Evolutionary conservation across 306 rosid species (phyloP).

Genomic region (Malus fusca): DNA sequence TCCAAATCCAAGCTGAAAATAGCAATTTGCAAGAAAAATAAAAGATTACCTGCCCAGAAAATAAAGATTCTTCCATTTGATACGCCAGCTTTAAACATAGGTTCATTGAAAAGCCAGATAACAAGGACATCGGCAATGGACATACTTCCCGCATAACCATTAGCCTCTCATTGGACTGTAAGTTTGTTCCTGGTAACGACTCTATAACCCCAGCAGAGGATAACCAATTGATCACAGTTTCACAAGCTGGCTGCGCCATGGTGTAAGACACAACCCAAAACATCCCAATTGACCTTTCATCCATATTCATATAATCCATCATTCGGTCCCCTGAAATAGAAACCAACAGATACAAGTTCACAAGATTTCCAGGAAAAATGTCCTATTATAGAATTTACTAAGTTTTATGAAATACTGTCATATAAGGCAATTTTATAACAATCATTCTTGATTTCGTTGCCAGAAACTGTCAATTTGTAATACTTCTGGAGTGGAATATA

Average conservation of each 20-base stretch:
- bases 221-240: conserved; percentile 85
- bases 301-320: conserved; percentile 98
- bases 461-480: conserved; percentile 2
- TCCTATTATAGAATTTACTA: neutral
- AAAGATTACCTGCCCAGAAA: conserved; percentile 64
- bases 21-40: neutral
- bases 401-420: neutral
- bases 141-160: conserved; percentile 80
- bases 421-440: conserved; percentile 11
- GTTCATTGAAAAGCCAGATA: conserved; percentile 92
- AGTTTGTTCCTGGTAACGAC: conserved; percentile 48
- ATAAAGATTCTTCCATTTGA: conserved; percentile 90
- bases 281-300: conserved; percentile 97
- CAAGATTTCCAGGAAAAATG: neutral
- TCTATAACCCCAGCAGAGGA: conserved; percentile 67
- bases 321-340: conserved; percentile 68
- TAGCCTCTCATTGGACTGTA: conserved; percentile 63
- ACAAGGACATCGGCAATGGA: conserved; percentile 91
- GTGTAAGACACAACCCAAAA: conserved; percentile 99
- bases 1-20: neutral
- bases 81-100: conserved; percentile 70
- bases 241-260: conserved; percentile 97
- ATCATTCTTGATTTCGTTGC: conserved; percentile 10
- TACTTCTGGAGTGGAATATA: conserved; percentile 17
- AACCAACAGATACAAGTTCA: neutral